Percentiles rank a stretch among this genome's conserved stretches.
phyloP scores from a whole-genome alignment of 2,329 filamentous ascomycete species.

The Arthrobotrys musiformis region DNA sequence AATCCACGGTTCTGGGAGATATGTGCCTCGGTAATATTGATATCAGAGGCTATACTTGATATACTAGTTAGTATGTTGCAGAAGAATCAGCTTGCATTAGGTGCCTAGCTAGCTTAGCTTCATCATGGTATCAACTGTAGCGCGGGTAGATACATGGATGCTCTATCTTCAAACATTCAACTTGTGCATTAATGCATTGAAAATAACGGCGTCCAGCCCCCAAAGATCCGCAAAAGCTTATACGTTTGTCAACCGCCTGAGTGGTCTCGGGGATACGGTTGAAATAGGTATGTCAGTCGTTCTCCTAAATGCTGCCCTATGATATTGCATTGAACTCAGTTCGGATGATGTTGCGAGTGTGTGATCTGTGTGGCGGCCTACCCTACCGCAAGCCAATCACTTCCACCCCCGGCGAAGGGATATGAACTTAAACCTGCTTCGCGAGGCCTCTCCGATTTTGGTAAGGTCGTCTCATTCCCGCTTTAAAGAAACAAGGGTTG shows the following conservation, averaged over 20 bases:
- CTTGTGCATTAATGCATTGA: constrained; percentile 15
- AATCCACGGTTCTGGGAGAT: constrained; percentile 8
- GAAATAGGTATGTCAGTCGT: no score
- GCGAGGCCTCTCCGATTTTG: no score
- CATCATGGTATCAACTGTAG: no score
- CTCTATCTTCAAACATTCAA: neutral
- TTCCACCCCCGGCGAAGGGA: neutral
- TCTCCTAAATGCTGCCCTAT: no score
- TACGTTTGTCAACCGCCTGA: no score
- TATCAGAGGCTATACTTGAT: no score
- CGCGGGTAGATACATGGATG: no score
- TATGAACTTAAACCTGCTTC: no score
- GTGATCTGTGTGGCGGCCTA: no score
- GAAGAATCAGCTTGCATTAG: neutral
- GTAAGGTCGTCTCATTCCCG: no score
- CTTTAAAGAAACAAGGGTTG: no score
- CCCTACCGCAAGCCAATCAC: constrained; percentile 3
- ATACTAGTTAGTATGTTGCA: neutral
- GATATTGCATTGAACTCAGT: no score
- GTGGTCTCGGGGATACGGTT: constrained; percentile 9
- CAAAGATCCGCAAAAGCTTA: constrained; percentile 7
- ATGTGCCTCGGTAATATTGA: neutral
- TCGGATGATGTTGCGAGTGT: constrained; percentile 10
- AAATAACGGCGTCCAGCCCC: constrained; percentile 8
- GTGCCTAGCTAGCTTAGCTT: neutral